Evolutionary conservation across 192 early-diverging fungal species (phyloP).

Genomic region (Thoreauomyces humboldtii): DNA sequence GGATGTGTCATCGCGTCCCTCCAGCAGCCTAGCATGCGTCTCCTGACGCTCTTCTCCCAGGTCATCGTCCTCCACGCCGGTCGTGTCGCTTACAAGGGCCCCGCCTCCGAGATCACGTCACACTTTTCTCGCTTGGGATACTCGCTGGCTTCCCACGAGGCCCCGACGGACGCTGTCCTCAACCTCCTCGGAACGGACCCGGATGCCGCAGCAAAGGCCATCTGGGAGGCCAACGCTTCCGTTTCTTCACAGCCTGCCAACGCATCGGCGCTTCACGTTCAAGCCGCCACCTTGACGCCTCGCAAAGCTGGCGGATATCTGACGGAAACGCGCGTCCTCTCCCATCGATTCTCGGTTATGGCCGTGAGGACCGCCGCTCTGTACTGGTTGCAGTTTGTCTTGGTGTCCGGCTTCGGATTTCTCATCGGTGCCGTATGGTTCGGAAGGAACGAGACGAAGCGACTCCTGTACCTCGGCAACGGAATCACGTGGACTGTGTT

Average conservation of each 20-base stretch:
- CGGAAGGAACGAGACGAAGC: background rate
- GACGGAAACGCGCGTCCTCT: background rate
- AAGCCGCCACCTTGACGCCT: background rate
- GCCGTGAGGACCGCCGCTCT: background rate
- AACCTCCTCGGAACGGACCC: background rate
- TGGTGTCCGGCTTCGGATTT: background rate
- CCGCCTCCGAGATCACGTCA: background rate
- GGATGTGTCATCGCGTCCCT: constrained; percentile 67
- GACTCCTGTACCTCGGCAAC: background rate
- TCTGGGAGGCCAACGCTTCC: background rate
- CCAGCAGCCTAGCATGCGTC: constrained; percentile 79
- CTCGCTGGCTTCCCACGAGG: background rate
- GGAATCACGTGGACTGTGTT: constrained; percentile 10
- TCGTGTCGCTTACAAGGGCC: background rate
- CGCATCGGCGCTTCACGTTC: background rate
- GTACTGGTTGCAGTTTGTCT: background rate
- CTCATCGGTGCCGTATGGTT: background rate
- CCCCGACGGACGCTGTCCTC: background rate
- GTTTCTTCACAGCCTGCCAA: too few species aligned
- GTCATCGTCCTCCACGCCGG: background rate
- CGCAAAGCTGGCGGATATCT: background rate
- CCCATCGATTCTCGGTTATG: background rate
- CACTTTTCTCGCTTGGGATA: background rate
- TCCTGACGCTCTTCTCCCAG: constrained; percentile 66
- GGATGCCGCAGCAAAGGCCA: background rate